phyloP scores from a whole-genome alignment of 2,329 filamentous ascomycete genomes.

The Botryotinia narcissicola region DNA sequence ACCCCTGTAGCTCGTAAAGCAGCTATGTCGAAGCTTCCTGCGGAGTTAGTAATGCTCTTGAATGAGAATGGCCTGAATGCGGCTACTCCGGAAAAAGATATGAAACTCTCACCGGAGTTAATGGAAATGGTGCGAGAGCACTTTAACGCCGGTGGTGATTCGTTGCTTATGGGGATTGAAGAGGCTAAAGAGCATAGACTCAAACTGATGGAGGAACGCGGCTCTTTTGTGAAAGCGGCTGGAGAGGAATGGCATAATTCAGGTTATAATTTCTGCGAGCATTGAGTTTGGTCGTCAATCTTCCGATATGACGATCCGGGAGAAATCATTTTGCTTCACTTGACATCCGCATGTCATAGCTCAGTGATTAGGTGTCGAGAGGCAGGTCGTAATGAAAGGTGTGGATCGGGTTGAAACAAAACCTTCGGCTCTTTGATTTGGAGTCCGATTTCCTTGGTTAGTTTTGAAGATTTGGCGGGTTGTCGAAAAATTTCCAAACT shows the following conservation, averaged over 20 bases:
- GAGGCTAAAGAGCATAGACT: slow-evolving; percentile 42
- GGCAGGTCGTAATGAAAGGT: too few relatives aligned
- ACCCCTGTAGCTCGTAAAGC: neutral
- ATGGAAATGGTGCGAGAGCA: slow-evolving; percentile 18
- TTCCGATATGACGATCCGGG: accelerated
- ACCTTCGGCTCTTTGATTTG: neutral
- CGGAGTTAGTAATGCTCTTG: slow-evolving; percentile 22
- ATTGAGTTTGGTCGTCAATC: neutral
- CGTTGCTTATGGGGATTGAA: slow-evolving; percentile 38
- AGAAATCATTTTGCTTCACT: neutral
- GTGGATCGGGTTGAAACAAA: too few relatives aligned
- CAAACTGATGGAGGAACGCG: slow-evolving; percentile 44
- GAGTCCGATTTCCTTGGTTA: neutral
- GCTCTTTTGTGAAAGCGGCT: slow-evolving; percentile 18
- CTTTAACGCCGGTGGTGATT: slow-evolving; percentile 23
- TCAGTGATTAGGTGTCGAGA: too few relatives aligned
- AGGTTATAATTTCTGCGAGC: neutral
- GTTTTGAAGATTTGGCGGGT: neutral
- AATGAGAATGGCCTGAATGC: neutral
- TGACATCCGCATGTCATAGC: neutral
- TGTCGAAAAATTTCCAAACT: neutral
- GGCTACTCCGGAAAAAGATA: slow-evolving; percentile 15
- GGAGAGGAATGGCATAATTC: neutral
- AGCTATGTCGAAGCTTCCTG: neutral
- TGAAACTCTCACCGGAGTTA: slow-evolving; percentile 27